Conservation (phyloP, 352 stramenopile species). For the Blastocystis sp. region DNA sequence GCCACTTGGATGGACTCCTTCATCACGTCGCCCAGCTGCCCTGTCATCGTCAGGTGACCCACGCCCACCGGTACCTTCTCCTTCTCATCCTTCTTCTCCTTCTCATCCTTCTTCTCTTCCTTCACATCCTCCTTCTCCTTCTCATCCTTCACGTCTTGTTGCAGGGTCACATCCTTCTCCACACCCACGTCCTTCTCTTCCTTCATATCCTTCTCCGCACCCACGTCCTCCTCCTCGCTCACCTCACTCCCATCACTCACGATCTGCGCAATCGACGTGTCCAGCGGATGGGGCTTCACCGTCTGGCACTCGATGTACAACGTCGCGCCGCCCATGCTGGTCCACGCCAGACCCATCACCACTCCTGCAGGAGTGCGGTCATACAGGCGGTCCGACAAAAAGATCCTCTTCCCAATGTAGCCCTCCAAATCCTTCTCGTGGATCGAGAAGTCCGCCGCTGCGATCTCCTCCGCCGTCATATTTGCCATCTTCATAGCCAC, state of each 20-base stretch:
- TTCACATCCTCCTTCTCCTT: neutral
- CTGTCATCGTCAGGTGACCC: constrained; percentile 80
- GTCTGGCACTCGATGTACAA: constrained; percentile 90
- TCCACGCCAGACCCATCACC: constrained; percentile 98
- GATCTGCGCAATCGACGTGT: neutral
- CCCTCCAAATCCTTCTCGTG: constrained; percentile 88
- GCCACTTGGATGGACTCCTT: constrained; percentile 95
- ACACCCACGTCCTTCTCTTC: neutral
- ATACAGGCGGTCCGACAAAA: constrained; percentile 93
- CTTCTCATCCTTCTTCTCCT: neutral
- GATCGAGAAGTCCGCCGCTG: constrained; percentile 81
- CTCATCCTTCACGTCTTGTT: neutral
- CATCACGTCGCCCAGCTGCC: constrained; percentile 96
- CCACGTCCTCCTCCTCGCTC: neutral
- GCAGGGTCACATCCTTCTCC: neutral
- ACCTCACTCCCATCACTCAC: neutral
- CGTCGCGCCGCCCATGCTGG: constrained; percentile 90
- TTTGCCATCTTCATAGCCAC: constrained; percentile 92
- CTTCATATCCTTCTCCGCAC: neutral
- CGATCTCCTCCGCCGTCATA: constrained; percentile 67
- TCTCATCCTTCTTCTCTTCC: neutral
- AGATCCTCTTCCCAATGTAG: constrained; percentile 95
- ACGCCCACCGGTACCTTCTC: constrained; percentile 61
- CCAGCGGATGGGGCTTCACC: constrained; percentile 56
- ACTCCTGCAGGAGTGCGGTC: constrained; percentile 87